Evolutionary conservation across 805 yeast genomes (phyloP).

Genomic region (Danielia reshetovae): DNA sequence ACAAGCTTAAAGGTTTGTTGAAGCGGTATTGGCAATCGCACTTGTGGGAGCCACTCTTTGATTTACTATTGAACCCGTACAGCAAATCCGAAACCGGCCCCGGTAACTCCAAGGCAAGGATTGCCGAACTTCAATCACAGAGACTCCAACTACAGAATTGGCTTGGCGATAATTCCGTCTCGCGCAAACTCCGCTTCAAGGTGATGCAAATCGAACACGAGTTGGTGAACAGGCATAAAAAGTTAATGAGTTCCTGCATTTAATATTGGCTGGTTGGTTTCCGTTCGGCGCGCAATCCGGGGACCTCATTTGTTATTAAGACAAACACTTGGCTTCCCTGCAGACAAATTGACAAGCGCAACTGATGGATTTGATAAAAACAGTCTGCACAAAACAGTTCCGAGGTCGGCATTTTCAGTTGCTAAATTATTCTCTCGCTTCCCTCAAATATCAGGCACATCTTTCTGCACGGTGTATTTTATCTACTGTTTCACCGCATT

Average conservation of each 20-base stretch:
- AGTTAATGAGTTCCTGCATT: not conserved
- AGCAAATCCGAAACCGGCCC: not conserved
- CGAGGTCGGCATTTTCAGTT: too few relatives aligned
- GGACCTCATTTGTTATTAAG: too few relatives aligned
- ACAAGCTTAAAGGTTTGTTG: slow-evolving; percentile 30
- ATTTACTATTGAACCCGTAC: slow-evolving; percentile 58
- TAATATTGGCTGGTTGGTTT: not conserved
- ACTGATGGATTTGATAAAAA: slow-evolving; percentile 3
- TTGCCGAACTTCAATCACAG: not conserved
- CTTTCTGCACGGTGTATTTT: too few relatives aligned
- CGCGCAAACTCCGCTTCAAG: not conserved
- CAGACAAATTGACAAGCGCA: not conserved
- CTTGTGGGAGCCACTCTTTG: slow-evolving; percentile 68
- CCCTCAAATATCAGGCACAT: too few relatives aligned
- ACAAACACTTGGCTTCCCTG: too few relatives aligned
- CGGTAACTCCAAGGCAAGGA: not conserved
- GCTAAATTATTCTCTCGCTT: too few relatives aligned
- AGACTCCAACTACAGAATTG: not conserved
- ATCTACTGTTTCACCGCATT: too few relatives aligned
- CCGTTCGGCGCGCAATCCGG: too few relatives aligned
- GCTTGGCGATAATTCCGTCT: not conserved
- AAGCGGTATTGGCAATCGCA: slow-evolving; percentile 75
- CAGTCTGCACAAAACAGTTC: too few relatives aligned
- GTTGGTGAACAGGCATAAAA: not conserved
- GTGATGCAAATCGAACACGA: not conserved